Conservation (phyloP, 2,329 filamentous ascomycete species). For the Nigrograna mackinnonii region DNA sequence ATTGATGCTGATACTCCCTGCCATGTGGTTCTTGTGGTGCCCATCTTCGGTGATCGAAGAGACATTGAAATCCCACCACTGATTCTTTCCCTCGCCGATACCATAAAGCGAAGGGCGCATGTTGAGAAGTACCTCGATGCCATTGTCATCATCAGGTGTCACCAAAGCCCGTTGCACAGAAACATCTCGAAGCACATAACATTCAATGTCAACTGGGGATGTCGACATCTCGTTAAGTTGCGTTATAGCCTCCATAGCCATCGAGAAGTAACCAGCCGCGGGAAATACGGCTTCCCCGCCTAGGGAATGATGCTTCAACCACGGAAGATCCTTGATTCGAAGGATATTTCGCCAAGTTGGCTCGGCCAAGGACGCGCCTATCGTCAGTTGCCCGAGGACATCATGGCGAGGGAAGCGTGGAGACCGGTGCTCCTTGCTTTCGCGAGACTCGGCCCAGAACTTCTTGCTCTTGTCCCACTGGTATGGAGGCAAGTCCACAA, state of each 20-base stretch:
- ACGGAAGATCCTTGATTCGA: slow-evolving; percentile 43
- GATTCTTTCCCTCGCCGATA: slow-evolving; percentile 7
- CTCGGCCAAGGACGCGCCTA: slow-evolving; percentile 15
- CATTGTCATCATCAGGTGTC: slow-evolving; percentile 22
- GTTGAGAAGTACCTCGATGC: slow-evolving; percentile 19
- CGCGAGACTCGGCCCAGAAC: slow-evolving; percentile 16
- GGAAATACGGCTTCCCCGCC: slow-evolving; percentile 46
- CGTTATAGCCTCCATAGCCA: slow-evolving; percentile 29
- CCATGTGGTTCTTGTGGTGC: slow-evolving; percentile 25
- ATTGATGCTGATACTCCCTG: slow-evolving; percentile 17
- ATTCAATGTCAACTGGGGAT: background rate
- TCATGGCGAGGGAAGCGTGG: slow-evolving; percentile 18
- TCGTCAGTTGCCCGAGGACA: slow-evolving; percentile 12
- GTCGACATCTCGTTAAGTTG: slow-evolving; percentile 1
- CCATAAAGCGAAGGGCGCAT: slow-evolving; percentile 10
- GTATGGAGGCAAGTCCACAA: slow-evolving; percentile 20
- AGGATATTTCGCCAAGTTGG: slow-evolving; percentile 50
- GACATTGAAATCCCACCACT: slow-evolving; percentile 22
- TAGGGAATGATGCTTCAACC: slow-evolving; percentile 49
- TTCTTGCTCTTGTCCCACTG: slow-evolving; percentile 16
- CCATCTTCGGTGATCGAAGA: slow-evolving; percentile 13
- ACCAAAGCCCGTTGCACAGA: slow-evolving; percentile 16
- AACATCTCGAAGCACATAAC: slow-evolving; percentile 21
- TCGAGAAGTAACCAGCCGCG: slow-evolving; percentile 47
- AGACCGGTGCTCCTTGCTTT: slow-evolving; percentile 12